Evolutionary conservation across 75 land plant species (phyloP), one percentile per base, ranked within the genome.

Genomic region (Gnetum montanum): DNA sequence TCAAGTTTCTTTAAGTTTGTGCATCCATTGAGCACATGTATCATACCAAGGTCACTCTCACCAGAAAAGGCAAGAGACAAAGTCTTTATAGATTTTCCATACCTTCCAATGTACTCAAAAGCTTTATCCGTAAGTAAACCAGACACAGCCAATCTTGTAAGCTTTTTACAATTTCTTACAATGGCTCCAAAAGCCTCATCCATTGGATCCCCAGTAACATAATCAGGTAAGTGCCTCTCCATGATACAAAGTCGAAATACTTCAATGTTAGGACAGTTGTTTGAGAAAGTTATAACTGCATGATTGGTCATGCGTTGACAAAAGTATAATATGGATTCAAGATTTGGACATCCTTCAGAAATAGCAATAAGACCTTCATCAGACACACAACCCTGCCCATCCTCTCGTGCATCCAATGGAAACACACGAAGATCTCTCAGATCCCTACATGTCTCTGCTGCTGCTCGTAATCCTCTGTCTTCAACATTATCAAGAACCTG

Each of bases 121-220:
- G 95, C 89, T 63, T 50, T 75, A 47, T 93, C 90, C 5, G 98
- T 88, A 36, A 93, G 69, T 23, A 75, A 49, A 13, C 98, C 98
- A 40, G 98, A 93, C 15, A 85, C 68, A 23, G 95, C 83, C 64
- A 88, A 74, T 31, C 98, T 64, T 16, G 77, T 79, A 8, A 93
- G 78, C 33, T 72, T 71, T 61, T 72, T 82, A 51, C 98, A 93
- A 47, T 76, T 76, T 78, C 22, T 70, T 26, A 85, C 89, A 40
- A 93, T 82, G 43, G 82, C 98, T n/a, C 98, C 98, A 67, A 93
- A 93, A 2, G 86, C 98, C 41, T 79, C 95, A 59, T 93, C 98
- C 84, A 93, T 72, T 1, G 95, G 75, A 28, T 79, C 75, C n/a
- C 81, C 65, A 25, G 75, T 79, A 22, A 72, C 23, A 64, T 77